Percentiles rank a stretch among this genome's conserved stretches.
phyloP scores from a whole-genome alignment of 345 rosid species.

The Schrenkiella parvula region DNA sequence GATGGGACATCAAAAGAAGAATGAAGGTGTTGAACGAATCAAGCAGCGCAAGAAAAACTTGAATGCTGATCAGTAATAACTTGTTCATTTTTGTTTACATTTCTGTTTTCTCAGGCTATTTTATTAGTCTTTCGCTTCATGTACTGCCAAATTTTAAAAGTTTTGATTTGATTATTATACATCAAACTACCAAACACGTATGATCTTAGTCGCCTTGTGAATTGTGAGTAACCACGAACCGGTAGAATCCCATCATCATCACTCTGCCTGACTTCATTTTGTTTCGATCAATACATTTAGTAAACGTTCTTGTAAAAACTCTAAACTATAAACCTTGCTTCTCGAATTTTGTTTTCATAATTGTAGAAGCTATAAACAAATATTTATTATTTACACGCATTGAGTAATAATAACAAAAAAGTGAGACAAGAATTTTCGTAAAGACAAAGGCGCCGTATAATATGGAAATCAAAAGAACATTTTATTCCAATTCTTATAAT shows the following conservation, averaged over 20 bases:
- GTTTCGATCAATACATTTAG: neutral
- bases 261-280: neutral
- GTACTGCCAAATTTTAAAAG: neutral
- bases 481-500: neutral
- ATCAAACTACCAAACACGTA: neutral
- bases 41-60: slow-evolving; percentile 22
- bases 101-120: neutral
- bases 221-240: no score
- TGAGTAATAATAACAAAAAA: neutral
- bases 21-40: slow-evolving; percentile 10
- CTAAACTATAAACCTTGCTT: neutral
- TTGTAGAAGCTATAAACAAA: neutral
- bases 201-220: no score
- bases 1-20: slow-evolving; percentile 12
- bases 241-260: no score
- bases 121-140: neutral
- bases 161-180: neutral
- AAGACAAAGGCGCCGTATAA: slow-evolving; percentile 35
- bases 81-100: neutral
- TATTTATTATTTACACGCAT: neutral
- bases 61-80: slow-evolving; percentile 1
- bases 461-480: slow-evolving; percentile 2
- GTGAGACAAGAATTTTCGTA: slow-evolving; percentile 25
- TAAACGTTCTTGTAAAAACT: neutral
- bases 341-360: neutral